Conservation (phyloP, 805 yeast species). For the Saccharomyces eubayanus region DNA sequence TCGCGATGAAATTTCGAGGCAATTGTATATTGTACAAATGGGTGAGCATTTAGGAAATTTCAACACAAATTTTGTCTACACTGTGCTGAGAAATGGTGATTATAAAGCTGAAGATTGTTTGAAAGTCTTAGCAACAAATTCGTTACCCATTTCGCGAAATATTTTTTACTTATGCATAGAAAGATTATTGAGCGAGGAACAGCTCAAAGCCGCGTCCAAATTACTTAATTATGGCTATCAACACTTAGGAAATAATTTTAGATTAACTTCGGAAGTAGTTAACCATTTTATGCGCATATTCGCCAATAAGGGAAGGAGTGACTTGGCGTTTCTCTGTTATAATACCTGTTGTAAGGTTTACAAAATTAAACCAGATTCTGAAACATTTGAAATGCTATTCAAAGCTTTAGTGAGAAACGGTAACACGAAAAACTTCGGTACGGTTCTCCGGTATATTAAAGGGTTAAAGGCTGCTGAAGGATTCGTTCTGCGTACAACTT, state of each 20-base stretch:
- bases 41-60: not conserved
- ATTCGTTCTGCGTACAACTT: constrained; percentile 10
- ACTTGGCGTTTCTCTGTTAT: constrained; percentile 28
- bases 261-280: constrained; percentile 16
- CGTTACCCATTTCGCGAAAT: constrained; percentile 21
- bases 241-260: constrained; percentile 5
- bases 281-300: constrained; percentile 29
- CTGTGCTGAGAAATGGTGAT: constrained; percentile 19
- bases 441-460: constrained; percentile 21
- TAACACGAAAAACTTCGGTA: constrained; percentile 20
- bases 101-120: constrained; percentile 16
- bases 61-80: constrained; percentile 16
- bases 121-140: constrained; percentile 18
- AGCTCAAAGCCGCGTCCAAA: constrained; percentile 27
- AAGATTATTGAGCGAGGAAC: constrained; percentile 22
- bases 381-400: constrained; percentile 30
- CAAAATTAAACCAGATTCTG: constrained; percentile 26
- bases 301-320: constrained; percentile 30
- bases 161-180: constrained; percentile 23
- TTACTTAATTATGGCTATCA: constrained; percentile 15
- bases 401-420: constrained; percentile 32
- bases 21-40: constrained; percentile 29
- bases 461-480: constrained; percentile 5
- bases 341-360: constrained; percentile 26
- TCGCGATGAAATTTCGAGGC: constrained; percentile 30